Evolutionary conservation across 768 basidiomycete species (phyloP), one percentile per base, ranked within the genome.

Genomic region (Agrocybe chaxingu): DNA sequence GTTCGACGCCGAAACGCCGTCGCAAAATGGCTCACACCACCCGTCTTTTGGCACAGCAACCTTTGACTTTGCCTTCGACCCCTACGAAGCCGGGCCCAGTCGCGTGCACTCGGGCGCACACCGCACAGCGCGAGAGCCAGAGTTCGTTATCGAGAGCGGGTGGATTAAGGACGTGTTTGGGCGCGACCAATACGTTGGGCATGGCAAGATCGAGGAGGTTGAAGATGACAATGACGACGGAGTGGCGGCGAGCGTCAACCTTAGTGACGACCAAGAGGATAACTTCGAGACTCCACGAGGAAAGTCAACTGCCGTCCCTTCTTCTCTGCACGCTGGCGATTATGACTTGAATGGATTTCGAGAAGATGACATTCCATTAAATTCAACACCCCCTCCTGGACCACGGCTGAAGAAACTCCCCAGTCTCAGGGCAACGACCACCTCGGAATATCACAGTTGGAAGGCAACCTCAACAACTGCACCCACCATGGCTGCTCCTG

Each of bases 141-240:
- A 47, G 5, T 56, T 57, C 39, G 47, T 49, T 31, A 47, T 60
- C 29, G 65, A 63, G 42, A 58, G 58, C n/a, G 64, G 59, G 18
- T 69, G 65, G 67, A 57, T 47, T 24, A 53, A 45, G 24, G 64
- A 64, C 45, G 56, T 53, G 13, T 51, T 56, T 19, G 67, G 63
- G 9, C 48, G 50, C 16, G 56, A 57, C 38, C 43, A 46, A 30
- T 65, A 60, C 50, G 45, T 61, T 12, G 65, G 53, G 45, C 59
- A 59, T 30, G 64, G 62, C 7, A 64, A 55, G 50, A 63, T 69
- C 29, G 68, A 67, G 48, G 68, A 70, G 52, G 58, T 67, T 18
- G 63, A 63, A 37, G 59, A 62, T 12, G 61, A 58, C 33, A 44
- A 53, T 30, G 48, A 24, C 24, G 24, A 3, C 24, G 5, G 24